Conservation (phyloP, 139 green algal species). For the Chlamydomonas schloesseri region DNA sequence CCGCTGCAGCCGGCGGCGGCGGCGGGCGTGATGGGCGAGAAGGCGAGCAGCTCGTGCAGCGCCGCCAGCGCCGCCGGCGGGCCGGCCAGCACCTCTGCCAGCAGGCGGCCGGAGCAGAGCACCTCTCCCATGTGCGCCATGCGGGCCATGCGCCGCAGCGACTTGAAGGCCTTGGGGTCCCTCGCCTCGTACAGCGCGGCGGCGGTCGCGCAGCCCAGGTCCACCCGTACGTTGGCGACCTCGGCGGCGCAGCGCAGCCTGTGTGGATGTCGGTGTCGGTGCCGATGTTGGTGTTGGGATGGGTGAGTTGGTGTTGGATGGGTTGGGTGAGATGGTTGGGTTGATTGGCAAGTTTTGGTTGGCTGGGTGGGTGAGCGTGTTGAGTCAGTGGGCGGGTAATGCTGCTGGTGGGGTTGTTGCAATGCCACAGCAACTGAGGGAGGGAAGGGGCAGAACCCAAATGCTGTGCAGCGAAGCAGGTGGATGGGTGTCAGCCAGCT, state of each 20-base stretch:
- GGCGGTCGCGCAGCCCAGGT: conserved; percentile 36
- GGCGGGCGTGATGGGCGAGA: not conserved
- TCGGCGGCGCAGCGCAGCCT: conserved; percentile 36
- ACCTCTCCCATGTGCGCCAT: conserved; percentile 25
- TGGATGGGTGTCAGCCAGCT: too few relatives aligned
- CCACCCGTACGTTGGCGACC: conserved; percentile 9
- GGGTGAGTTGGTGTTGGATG: too few relatives aligned
- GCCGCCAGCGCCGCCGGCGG: conserved; percentile 23
- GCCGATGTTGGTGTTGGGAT: too few relatives aligned
- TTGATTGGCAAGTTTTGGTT: too few relatives aligned
- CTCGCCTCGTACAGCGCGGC: conserved; percentile 24
- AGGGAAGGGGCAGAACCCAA: too few relatives aligned
- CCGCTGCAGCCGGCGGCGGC: not conserved
- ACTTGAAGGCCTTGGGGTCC: conserved; percentile 37
- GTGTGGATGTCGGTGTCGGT: too few relatives aligned
- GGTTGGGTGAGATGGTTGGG: too few relatives aligned
- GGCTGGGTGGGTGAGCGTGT: too few relatives aligned
- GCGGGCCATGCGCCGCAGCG: conserved; percentile 16
- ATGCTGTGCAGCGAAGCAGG: too few relatives aligned
- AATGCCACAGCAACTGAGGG: too few relatives aligned
- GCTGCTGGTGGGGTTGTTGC: too few relatives aligned
- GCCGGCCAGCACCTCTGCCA: conserved; percentile 29
- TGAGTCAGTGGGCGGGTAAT: too few relatives aligned
- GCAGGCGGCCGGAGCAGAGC: conserved; percentile 23
- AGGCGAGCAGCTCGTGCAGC: conserved; percentile 36